These are phyloP conservation scores for Fusarium tupiense DNA, from an alignment of 2,329 filamentous ascomycete species.

Conservation along the genomic window DNA sequence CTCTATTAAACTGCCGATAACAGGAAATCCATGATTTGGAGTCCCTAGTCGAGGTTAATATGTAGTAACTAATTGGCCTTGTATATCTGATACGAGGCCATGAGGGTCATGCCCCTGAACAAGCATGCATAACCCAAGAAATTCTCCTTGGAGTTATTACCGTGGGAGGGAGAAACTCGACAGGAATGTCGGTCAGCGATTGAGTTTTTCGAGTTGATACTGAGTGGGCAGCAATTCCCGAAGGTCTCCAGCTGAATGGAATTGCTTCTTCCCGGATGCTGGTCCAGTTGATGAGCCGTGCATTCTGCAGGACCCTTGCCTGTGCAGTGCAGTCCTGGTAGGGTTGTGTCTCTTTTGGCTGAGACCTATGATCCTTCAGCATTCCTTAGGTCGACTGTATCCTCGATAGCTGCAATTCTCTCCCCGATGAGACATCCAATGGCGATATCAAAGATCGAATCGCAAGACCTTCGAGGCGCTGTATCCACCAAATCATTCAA, in stretches of 20 bases:
- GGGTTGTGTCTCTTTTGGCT: not conserved
- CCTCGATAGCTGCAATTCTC: not conserved
- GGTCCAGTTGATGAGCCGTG: conserved; percentile 30
- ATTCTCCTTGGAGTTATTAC: not conserved
- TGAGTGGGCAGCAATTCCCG: conserved; percentile 20
- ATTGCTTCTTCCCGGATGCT: conserved; percentile 8
- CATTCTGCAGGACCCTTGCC: not conserved
- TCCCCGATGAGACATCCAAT: not conserved
- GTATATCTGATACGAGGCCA: conserved; percentile 8
- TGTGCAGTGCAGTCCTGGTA: not conserved
- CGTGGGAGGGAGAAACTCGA: not conserved
- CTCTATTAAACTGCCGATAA: conserved; percentile 24
- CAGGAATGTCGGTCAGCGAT: conserved; percentile 28
- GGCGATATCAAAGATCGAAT: conserved; percentile 22
- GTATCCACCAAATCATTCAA: not conserved
- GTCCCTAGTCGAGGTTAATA: not conserved
- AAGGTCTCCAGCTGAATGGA: conserved; percentile 6
- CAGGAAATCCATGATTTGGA: not conserved
- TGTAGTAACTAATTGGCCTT: not conserved
- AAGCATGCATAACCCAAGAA: not conserved
- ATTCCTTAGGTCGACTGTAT: not conserved
- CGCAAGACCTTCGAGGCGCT: conserved; percentile 2
- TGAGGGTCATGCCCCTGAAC: conserved; percentile 18
- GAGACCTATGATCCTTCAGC: not conserved
- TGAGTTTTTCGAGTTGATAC: conserved; percentile 20